A percentile compares a stretch with the other conserved stretches of the same genome.
These are phyloP conservation scores for Starmera stellimalicola DNA, from an alignment of 1,139 yeast genomes.

Conservation along the genomic window DNA sequence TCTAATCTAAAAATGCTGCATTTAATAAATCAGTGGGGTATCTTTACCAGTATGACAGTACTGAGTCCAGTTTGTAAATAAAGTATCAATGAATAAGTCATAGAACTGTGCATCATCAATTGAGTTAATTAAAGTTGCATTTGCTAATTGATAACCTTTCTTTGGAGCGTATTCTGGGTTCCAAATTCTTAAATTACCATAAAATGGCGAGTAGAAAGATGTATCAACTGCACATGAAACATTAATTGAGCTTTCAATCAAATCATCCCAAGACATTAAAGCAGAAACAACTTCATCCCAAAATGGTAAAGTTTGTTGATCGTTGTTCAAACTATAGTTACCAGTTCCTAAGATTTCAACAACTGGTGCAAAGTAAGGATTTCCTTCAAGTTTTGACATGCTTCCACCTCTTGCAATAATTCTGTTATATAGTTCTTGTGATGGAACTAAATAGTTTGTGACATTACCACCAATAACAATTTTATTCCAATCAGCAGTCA, in stretches of 20 bases:
- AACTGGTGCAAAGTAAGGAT: conserved; percentile 22
- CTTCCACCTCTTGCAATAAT: conserved; percentile 27
- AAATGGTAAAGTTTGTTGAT: conserved; percentile 27
- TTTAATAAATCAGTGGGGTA: neutral
- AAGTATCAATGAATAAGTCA: conserved; percentile 22
- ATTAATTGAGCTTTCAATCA: conserved; percentile 21
- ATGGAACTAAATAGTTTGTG: conserved; percentile 29
- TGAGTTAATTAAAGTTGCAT: conserved; percentile 26
- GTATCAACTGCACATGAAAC: conserved; percentile 29
- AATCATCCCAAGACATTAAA: conserved; percentile 27
- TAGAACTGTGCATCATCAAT: conserved; percentile 24
- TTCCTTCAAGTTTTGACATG: conserved; percentile 17
- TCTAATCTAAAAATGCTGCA: no score
- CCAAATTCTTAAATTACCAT: conserved; percentile 28
- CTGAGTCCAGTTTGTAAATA: conserved; percentile 27
- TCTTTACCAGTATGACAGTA: conserved; percentile 20
- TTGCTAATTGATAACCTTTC: conserved; percentile 23
- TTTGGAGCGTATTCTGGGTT: conserved; percentile 28
- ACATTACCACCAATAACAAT: conserved; percentile 31
- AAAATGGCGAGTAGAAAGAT: conserved; percentile 30
- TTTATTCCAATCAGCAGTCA: conserved; percentile 30
- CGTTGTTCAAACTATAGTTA: conserved; percentile 24
- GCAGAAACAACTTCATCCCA: conserved; percentile 33
- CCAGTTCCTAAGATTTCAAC: conserved; percentile 24
- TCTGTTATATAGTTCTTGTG: conserved; percentile 28